Evolutionary conservation across 2,329 filamentous ascomycete genomes (phyloP).

Genomic region (Clarireedia monteithiana): DNA sequence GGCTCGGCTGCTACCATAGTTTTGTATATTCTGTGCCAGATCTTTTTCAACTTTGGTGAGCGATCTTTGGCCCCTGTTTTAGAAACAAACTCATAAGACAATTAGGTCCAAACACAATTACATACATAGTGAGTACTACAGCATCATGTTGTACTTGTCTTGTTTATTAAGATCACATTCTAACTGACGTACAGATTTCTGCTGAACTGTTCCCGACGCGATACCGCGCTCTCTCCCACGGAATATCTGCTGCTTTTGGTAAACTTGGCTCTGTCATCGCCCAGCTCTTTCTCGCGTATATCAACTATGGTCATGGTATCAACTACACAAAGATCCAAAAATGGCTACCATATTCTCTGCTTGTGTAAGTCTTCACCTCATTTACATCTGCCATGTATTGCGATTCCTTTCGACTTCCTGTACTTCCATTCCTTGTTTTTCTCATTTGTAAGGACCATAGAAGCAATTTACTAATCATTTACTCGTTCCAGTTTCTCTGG

Average conservation of each 20-base stretch:
- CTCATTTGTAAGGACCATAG: neutral
- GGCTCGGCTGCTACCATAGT: slow-evolving; percentile 28
- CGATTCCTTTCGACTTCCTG: neutral
- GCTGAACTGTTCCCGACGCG: slow-evolving; percentile 58
- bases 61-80: neutral
- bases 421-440: too few species aligned
- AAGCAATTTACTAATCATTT: neutral
- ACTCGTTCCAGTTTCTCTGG: neutral
- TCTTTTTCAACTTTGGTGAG: slow-evolving; percentile 38
- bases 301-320: slow-evolving; percentile 9
- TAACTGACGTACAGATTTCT: slow-evolving; percentile 1
- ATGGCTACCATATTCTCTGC: neutral
- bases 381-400: neutral
- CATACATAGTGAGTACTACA: slow-evolving; percentile 27
- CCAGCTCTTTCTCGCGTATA: slow-evolving; percentile 13
- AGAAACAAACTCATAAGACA: neutral
- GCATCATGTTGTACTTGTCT: slow-evolving; percentile 30
- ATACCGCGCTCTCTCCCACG: slow-evolving; percentile 55
- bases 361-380: neutral
- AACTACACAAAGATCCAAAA: neutral
- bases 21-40: slow-evolving; percentile 38
- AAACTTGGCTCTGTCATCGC: slow-evolving; percentile 46
- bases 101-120: slow-evolving; percentile 8
- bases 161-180: slow-evolving; percentile 27
- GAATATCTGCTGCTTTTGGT: slow-evolving; percentile 52